Evolutionary conservation across 2,329 filamentous ascomycete species (phyloP), one percentile per base, ranked within the genome.

Genomic region (Furcasterigmium furcatum): DNA sequence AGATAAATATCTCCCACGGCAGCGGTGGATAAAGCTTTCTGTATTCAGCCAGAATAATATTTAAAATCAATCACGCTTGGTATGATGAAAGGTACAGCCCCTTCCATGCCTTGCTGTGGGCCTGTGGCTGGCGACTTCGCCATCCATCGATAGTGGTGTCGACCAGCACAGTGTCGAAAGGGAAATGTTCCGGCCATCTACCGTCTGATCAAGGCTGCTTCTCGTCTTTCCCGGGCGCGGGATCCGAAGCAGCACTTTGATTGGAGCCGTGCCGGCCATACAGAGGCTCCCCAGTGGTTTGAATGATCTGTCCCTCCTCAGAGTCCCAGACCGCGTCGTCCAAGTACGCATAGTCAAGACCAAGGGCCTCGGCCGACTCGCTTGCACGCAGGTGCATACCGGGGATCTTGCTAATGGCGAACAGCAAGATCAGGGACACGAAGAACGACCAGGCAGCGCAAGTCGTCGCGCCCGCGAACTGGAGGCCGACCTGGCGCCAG

Each of bases 371-470:
- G 29, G 29, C 16, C 29, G 29, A 32, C 29, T 32, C 29, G 12
- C 29, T 32, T 12, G 29, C 74, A n/a, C 79, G 66, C 2, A 83
- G 62, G 47, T 79, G 74, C 47, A 80, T 66, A 1, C 77, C 78
- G 0, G 79, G 79, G 30, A 82, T 81, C 48, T 68, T 73, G 56
- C 79, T 77, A 54, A 82, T 72, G 49, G 79, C 59, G 47, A 79
- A 75, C 1, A 82, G 68, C 20, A 82, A 60, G 14, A 73, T 55
- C 48, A 71, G 73, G 1, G 74, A 77, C 8, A 81, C 64, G 21
- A 70, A 54, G 50, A 82, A 82, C 0, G 76, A 76, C 65, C 78
- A 82, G 0, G 65, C 61, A 1, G 77, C 74, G 48, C 78, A 79
- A 1, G 77, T 75, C 2, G 67, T 66, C n/a, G 77, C 76, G 38